Conservation (phyloP, 75 land plant genomes). For the Gnetum montanum region DNA sequence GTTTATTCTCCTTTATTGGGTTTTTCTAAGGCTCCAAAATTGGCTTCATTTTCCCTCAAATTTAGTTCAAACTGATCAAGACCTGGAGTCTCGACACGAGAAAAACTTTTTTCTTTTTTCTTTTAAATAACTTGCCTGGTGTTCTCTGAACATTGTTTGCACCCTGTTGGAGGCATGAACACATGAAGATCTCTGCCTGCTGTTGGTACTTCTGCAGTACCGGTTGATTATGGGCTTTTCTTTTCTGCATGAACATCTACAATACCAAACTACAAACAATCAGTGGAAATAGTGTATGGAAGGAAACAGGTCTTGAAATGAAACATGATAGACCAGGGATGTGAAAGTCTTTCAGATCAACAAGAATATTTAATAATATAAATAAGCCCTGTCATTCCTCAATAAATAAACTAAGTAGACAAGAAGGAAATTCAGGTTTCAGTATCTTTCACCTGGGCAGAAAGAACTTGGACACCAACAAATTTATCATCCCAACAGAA, state of each 20-base stretch:
- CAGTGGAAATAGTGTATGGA: background rate
- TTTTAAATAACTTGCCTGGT: constrained; percentile 24
- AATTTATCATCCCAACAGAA: constrained; percentile 79
- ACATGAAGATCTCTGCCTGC: constrained; percentile 31
- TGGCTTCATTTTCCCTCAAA: background rate
- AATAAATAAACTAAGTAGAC: too few species aligned
- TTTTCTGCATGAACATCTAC: constrained; percentile 50
- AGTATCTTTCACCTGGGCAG: constrained; percentile 39
- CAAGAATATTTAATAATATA: too few species aligned
- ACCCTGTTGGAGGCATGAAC: constrained; percentile 29
- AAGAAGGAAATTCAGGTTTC: too few species aligned
- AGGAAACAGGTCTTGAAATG: background rate
- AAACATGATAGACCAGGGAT: background rate
- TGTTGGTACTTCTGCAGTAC: constrained; percentile 23
- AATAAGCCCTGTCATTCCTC: too few species aligned
- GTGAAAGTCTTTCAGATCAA: too few species aligned
- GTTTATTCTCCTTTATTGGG: background rate
- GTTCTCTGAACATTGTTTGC: constrained; percentile 18
- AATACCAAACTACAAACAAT: background rate
- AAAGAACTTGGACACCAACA: constrained; percentile 55
- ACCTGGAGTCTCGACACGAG: too few species aligned
- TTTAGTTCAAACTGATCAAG: background rate
- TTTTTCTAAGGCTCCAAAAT: background rate
- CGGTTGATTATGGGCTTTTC: constrained; percentile 16
- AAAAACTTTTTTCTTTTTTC: constrained; percentile 5